Conservation (phyloP, 225 moss, liverwort and hornwort genomes). For the Marchantia paleacea region DNA sequence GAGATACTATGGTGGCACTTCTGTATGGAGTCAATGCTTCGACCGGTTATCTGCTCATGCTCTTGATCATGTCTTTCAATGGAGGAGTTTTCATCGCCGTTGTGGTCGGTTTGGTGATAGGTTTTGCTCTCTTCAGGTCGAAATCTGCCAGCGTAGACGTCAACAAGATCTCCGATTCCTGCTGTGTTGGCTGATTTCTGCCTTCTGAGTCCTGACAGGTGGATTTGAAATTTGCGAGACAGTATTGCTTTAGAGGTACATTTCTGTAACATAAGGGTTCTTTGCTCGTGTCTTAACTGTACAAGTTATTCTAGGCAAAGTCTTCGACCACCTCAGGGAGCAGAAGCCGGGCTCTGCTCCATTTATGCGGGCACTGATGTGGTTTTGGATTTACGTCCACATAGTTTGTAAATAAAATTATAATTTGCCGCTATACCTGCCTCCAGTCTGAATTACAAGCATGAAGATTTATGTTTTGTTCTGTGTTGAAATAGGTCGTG, state of each 20-base stretch:
- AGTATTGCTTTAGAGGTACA: conserved; percentile 7
- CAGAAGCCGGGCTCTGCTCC: conserved; percentile 16
- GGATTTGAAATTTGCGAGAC: neutral
- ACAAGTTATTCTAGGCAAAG: neutral
- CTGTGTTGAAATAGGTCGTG: too few species aligned
- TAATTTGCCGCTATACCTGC: neutral
- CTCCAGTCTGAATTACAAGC: too few species aligned
- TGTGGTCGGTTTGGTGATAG: conserved; percentile 43
- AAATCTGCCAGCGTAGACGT: conserved; percentile 13
- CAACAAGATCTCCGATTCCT: conserved; percentile 28
- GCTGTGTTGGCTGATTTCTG: conserved; percentile 28
- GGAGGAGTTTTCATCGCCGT: conserved; percentile 57
- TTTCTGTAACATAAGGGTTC: conserved; percentile 10
- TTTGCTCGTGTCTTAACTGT: neutral
- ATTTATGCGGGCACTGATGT: conserved; percentile 4
- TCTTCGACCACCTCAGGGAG: conserved; percentile 8
- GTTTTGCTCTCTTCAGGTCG: conserved; percentile 45
- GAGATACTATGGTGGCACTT: conserved; percentile 28
- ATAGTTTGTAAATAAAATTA: neutral
- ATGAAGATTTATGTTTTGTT: too few species aligned
- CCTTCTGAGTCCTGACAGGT: neutral
- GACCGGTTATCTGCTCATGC: conserved; percentile 58
- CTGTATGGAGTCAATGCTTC: conserved; percentile 50
- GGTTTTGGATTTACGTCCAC: neutral
- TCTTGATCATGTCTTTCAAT: conserved; percentile 64